Base-by-base conservation (phyloP, 169 alveolate species). In the Theileria equi region DNA sequence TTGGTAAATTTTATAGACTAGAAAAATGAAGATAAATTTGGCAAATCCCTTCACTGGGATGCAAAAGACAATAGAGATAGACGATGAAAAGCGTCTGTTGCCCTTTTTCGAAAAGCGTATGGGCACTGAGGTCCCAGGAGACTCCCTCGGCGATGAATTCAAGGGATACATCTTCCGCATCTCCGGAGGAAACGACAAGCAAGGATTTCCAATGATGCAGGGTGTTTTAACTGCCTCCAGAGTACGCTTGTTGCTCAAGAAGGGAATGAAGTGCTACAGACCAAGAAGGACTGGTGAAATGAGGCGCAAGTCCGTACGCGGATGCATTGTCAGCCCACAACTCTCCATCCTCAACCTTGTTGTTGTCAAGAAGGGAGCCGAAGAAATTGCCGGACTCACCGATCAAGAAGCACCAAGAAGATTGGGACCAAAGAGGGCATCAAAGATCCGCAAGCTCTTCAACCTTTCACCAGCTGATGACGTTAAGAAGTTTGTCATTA, bases 131-230 rank as follows among this genome's bases (percentile, higher is more conserved):
- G 97, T 98, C 52, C 97, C 98, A 35, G 99, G 98, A 25, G 98
- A 96, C 82, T 81, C 94, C 54, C 88, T 98, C 49, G 99, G 99
- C 10, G 99, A 96, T 28, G 98, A 96, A 89, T 97, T 89, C 85
- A 93, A 93, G 82, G 99, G 99, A 29, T 95, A 95, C 90, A 90
- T 96, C 44, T 93, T 98, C 70, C 71, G 84, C 35, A 89, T 91
- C 34, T 73, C 95, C 17, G 99, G 99, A 64, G 99, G 99, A 53
- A 97, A 96, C 89, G 99, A 98, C 91, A 98, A 98, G 89, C 98
- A 97, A 90, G 99, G 99, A 34, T 98, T 98, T 92, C 99, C 99
- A 54, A 98, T 98, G 99, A 94, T 96, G 95, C 98, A 96, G 90
- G 99, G 99, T 47, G 98, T 98, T 70, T 80, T 98, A 44, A 80